Conservation (phyloP, 768 basidiomycete genomes). For the Lactarius hengduanensis region DNA sequence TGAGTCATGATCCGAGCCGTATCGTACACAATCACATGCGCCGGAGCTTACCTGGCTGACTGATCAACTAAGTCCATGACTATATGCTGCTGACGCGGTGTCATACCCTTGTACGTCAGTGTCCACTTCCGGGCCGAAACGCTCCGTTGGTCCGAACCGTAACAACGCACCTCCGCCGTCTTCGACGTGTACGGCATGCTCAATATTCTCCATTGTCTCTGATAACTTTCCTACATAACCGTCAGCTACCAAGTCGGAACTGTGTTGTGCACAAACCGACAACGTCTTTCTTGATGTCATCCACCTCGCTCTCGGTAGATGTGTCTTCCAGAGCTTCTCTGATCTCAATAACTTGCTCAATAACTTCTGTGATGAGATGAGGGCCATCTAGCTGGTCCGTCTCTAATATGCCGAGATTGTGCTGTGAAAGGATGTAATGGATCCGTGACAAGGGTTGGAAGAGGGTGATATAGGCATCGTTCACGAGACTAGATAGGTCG, state of each 20-base stretch:
- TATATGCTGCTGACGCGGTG: too few relatives aligned
- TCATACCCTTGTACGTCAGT: too few relatives aligned
- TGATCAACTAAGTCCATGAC: too few relatives aligned
- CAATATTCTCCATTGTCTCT: slow-evolving; percentile 50
- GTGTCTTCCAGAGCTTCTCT: slow-evolving; percentile 76
- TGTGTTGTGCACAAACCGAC: slow-evolving; percentile 42
- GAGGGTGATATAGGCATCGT: slow-evolving; percentile 79
- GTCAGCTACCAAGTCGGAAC: not conserved
- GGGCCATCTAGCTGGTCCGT: slow-evolving; percentile 70
- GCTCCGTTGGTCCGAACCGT: too few relatives aligned
- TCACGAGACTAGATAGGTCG: slow-evolving; percentile 69
- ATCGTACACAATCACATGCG: too few relatives aligned
- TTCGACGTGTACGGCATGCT: slow-evolving; percentile 46
- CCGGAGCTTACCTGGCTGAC: too few relatives aligned
- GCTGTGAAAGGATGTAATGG: slow-evolving; percentile 72
- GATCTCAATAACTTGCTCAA: slow-evolving; percentile 81
- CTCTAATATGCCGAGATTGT: slow-evolving; percentile 61
- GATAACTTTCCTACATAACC: slow-evolving; percentile 50
- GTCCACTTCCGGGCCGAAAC: too few relatives aligned
- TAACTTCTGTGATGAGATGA: slow-evolving; percentile 69
- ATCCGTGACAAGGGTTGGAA: slow-evolving; percentile 69
- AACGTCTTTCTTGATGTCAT: slow-evolving; percentile 53
- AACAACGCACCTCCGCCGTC: slow-evolving; percentile 45
- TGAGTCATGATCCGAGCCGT: too few relatives aligned
- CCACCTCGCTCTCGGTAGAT: slow-evolving; percentile 46